Base-by-base conservation (phyloP, 2,329 filamentous ascomycete genomes). In the Fusarium cyanostomum region DNA sequence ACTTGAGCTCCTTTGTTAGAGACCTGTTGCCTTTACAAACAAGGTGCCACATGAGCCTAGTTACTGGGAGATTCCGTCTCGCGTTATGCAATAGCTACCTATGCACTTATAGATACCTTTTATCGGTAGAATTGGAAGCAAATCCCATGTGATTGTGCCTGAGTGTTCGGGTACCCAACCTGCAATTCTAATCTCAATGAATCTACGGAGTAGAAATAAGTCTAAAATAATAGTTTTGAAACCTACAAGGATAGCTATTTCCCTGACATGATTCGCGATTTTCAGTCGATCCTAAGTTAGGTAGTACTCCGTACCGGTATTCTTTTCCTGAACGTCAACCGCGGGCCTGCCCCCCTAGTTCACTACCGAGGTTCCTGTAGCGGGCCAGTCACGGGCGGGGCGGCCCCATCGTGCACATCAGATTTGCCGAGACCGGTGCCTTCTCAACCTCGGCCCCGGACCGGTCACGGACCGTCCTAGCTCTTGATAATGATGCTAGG, bases 351-450 rank as follows among this genome's bases (percentile, higher is more conserved):
- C 52, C 50, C 50, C 33, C 33, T 28, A 21, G 13, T 16, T 11
- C 10, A n/a, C 13, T 12, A 65, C 70, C 70, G 70, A 72, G 70
- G 70, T 69, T 54, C 44, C 59, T 39, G 56, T 57, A 42, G 62
- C 49, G 68, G 56, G 59, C 31, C 63, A 43, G 51, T 66, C 68
- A 67, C 63, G 42, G 64, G 68, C 56, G 65, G 68, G 61, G 59
- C 55, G 43, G 38, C 7, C 30, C 30, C 31, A 21, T 21, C 21
- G 21, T 21, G 21, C 21, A 4, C 43, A 38, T 43, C 60, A 59
- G 42, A 70, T 70, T 68, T 71, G 57, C 69, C 69, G 69, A 71
- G 59, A 70, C 65, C 59, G 59, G 69, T 70, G 48, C 59, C 54
- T 54, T 66, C 21, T 21, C 4, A 62, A 71, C 68, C 68, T 67